These are phyloP conservation scores for Pythium phragmitis DNA, from an alignment of 352 stramenopile genomes.

Conservation along the genomic window DNA sequence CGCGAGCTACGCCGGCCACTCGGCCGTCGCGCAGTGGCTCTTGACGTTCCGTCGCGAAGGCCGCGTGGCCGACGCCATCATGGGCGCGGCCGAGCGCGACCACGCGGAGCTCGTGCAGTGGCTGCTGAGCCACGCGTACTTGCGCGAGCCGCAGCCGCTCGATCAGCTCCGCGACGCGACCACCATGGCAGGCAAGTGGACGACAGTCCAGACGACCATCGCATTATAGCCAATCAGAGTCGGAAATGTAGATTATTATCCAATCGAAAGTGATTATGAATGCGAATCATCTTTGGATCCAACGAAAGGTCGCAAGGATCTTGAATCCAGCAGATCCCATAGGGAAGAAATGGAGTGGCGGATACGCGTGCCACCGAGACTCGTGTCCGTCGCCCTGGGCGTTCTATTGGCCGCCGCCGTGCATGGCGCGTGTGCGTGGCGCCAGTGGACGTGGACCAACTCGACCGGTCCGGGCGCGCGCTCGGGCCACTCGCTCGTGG, in stretches of 20 bases:
- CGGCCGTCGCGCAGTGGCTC: conserved; percentile 43
- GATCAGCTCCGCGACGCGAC: background rate
- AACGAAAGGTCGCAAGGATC: conserved; percentile 6
- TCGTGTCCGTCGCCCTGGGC: background rate
- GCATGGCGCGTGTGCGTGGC: conserved; percentile 44
- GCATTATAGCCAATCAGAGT: conserved; percentile 12
- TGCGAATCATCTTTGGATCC: background rate
- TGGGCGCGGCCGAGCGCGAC: conserved; percentile 13
- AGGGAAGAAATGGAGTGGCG: background rate
- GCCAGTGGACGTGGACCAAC: conserved; percentile 78
- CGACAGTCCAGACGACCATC: background rate
- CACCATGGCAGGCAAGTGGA: background rate
- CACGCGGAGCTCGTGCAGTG: conserved; percentile 21
- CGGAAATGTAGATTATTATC: background rate
- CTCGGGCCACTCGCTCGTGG: conserved; percentile 85
- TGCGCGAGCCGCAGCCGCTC: conserved; percentile 5
- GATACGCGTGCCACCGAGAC: background rate
- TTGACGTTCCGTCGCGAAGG: conserved; percentile 40
- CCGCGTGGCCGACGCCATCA: conserved; percentile 28
- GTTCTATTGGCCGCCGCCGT: conserved; percentile 4
- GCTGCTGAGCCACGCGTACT: conserved; percentile 18
- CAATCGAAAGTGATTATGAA: background rate
- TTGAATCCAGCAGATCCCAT: background rate
- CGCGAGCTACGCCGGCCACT: conserved; percentile 39
- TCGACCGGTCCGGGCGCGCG: conserved; percentile 65